Evolutionary conservation across 2,329 filamentous ascomycete species (phyloP), one percentile per base, ranked within the genome.

Genomic region (Tolypocladium nubicola): DNA sequence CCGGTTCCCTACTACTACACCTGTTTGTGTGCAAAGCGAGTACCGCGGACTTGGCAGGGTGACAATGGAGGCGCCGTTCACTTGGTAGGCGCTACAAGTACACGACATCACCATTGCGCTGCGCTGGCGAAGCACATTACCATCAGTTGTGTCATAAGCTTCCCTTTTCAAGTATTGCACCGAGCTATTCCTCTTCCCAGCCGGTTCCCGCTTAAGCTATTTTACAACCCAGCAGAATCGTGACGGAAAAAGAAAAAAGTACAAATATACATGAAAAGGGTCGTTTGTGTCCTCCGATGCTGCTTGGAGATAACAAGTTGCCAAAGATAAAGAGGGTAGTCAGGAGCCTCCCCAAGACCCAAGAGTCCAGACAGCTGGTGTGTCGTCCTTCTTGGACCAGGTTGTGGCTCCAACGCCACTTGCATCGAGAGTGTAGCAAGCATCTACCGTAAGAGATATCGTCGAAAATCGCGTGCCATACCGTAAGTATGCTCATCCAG

Each of bases 401-500:
- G 47, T 35, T 35, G n/a, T 30, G 47, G 47, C 4, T 26, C 35
- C 43, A 30, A 38, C 33, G 43, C 35, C 54, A 39, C 45, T 38
- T 26, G 13, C 54, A 39, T 53, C 52, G 16, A 50, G 33, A 57
- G 33, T 37, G 52, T 61, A 68, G 68, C 64, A 61, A 68, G 61
- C 66, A 67, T 70, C 63, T 70, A 68, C 68, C 66, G 63, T 72
- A 73, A 69, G 65, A 69, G 63, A 72, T 71, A 66, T 71, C 66
- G 66, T 72, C 66, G 62, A 61, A 68, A 73, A 68, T 70, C 68
- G 69, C 68, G 64, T 71, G 67, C 67, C 70, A 72, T 69, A 71
- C 72, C 68, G 65, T 73, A 69, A 73, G 61, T 65, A 63, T 68
- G 63, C 63, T 71, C 67, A 65, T 68, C 61, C 61, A 65, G 62